phyloP scores from a whole-genome alignment of 345 rosid species.

The Kandelia obovata region DNA sequence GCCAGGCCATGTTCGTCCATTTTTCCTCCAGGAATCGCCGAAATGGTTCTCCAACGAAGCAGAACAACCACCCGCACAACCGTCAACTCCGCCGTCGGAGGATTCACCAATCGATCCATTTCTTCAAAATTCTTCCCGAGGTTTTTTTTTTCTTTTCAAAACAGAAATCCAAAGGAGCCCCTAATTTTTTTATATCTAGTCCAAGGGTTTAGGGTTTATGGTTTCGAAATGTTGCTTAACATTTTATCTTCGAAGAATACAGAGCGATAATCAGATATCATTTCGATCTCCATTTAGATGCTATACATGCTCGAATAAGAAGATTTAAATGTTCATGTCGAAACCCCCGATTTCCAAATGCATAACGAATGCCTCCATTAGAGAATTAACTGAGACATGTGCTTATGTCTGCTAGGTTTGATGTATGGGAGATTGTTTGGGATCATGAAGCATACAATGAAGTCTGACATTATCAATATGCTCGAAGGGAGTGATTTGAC shows the following conservation, averaged over 20 bases:
- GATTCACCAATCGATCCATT: not conserved
- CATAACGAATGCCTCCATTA: too few relatives aligned
- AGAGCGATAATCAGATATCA: too few relatives aligned
- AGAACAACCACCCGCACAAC: not conserved
- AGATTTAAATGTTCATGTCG: too few relatives aligned
- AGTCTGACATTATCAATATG: slow-evolving; percentile 1
- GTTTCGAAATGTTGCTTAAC: not conserved
- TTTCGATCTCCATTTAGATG: too few relatives aligned
- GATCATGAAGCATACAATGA: not conserved
- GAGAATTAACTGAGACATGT: not conserved
- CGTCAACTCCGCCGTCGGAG: not conserved
- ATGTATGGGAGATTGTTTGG: slow-evolving; percentile 1
- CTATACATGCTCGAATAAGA: too few relatives aligned
- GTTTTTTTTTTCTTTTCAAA: not conserved
- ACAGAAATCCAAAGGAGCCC: too few relatives aligned
- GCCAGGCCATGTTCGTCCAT: slow-evolving; percentile 14
- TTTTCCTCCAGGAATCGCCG: slow-evolving; percentile 29
- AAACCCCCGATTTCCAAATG: too few relatives aligned
- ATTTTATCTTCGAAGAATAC: not conserved
- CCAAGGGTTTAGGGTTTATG: not conserved
- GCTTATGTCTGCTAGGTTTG: not conserved
- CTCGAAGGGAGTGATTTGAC: not conserved
- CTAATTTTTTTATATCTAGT: not conserved
- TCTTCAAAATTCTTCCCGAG: not conserved
- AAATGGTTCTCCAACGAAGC: not conserved